These are phyloP conservation scores for Rosa persica DNA, from an alignment of 306 rosid genomes.

Conservation along the genomic window DNA sequence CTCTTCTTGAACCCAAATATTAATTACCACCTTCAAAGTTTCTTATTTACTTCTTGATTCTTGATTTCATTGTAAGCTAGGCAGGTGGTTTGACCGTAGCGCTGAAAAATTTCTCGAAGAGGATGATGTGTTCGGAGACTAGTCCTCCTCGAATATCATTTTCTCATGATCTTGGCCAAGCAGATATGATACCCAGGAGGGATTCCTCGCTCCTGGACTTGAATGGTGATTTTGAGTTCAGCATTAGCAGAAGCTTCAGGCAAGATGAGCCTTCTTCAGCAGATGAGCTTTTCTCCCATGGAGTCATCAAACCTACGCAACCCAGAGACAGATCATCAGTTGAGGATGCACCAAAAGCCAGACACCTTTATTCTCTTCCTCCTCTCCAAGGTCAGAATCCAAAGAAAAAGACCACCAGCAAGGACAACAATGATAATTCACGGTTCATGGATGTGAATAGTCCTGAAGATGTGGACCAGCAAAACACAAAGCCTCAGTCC, in stretches of 20 bases:
- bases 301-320: constrained; percentile 65
- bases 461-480: constrained; percentile 27
- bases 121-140: constrained; percentile 60
- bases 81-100: not conserved
- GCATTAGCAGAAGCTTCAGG: constrained; percentile 34
- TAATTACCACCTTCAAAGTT: not conserved
- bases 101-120: not conserved
- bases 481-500: constrained; percentile 41
- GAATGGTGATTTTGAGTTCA: constrained; percentile 77
- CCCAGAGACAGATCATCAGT: constrained; percentile 30
- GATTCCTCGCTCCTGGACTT: constrained; percentile 52
- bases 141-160: constrained; percentile 76
- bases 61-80: not conserved
- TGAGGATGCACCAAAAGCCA: constrained; percentile 16
- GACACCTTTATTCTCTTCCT: constrained; percentile 52
- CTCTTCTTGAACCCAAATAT: not conserved
- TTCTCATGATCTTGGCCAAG: constrained; percentile 47
- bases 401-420: constrained; percentile 42
- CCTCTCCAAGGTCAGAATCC: constrained; percentile 30
- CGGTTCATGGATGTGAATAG: constrained; percentile 12
- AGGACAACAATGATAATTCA: constrained; percentile 14
- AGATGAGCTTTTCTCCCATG: constrained; percentile 89
- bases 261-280: constrained; percentile 58
- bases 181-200: constrained; percentile 30
- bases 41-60: not conserved